Evolutionary conservation across 768 basidiomycete genomes (phyloP), one percentile per base, ranked within the genome.

Genomic region (Pisolithus marmoratus): DNA sequence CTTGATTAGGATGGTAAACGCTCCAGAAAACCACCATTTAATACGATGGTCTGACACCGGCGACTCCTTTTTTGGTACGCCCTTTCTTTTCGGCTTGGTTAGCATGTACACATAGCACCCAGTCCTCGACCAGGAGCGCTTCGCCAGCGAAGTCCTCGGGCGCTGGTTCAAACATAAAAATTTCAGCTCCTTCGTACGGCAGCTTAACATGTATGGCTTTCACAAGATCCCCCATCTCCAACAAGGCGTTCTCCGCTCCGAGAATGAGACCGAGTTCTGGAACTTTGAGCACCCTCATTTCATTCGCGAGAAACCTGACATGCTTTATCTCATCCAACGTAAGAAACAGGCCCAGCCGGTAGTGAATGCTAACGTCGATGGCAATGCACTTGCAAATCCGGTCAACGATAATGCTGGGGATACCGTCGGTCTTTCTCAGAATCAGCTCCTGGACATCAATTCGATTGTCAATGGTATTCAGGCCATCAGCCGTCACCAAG

Each of bases 91-190:
- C 40, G 34, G 26, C 8, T 40, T 20, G n/a, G 43, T 26, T 44
- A 44, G 27, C 24, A 24, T 43, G 42, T 41, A n/a, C 37, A 34
- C 38, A 54, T 40, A n/a, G n/a, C n/a, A n/a, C n/a, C 5, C 61
- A 96, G 94, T 98, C 26, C 82, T 91, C 36, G 90, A 95, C 68
- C 88, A 90, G 60, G 92, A 95, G 66, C 84, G 84, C 26, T 90
- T 98, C 65, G 88, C 91, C 2, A 82, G 83, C 37, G 88, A 95
- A 68, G 82, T 96, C 29, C 81, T 98, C 7, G 91, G 91, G 4
- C 81, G 84, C 40, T 98, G 88, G 84, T 99, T 97, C 83, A 99
- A 99, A 67, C 96, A 98, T 72, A 84, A 87, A 54, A 96, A 95
- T 66, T 98, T 96, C 70, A 91, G 90, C 11, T 90, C 88, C 62